Percentiles rank a stretch among this genome's conserved stretches.
Conservation (phyloP, 371 early-diverging fungal species). For the Rhizomucor pusillus region DNA sequence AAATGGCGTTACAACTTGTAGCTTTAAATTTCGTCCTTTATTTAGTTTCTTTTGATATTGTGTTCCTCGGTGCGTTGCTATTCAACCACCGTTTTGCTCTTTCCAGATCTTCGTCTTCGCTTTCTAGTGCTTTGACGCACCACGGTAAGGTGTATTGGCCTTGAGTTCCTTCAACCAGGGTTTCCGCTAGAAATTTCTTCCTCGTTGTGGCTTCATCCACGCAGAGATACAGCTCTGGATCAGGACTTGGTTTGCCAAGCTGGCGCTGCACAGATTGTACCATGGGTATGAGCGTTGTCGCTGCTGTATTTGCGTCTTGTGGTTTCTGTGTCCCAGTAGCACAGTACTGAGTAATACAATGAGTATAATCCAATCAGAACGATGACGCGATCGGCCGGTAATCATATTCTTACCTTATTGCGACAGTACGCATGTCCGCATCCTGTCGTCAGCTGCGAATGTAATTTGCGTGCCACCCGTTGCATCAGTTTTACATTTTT, state of each 20-base stretch:
- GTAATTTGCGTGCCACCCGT: constrained; percentile 69
- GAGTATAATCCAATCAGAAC: neutral
- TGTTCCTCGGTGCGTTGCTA: constrained; percentile 46
- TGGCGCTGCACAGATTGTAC: constrained; percentile 39
- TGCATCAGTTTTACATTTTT: constrained; percentile 70
- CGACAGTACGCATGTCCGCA: constrained; percentile 72
- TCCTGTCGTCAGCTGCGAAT: constrained; percentile 75
- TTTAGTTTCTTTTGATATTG: neutral
- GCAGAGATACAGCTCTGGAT: constrained; percentile 58
- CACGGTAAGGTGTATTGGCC: constrained; percentile 57
- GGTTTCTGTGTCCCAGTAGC: constrained; percentile 51
- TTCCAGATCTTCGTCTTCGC: constrained; percentile 52
- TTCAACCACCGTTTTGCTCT: constrained; percentile 61
- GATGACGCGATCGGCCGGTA: neutral
- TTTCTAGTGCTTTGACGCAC: constrained; percentile 69
- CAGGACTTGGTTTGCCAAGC: constrained; percentile 19
- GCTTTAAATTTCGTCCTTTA: too few species aligned
- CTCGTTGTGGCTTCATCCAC: constrained; percentile 61
- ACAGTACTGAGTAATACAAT: constrained; percentile 46
- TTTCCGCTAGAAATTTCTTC: constrained; percentile 53
- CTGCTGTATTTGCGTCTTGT: constrained; percentile 72
- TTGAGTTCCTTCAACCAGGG: constrained; percentile 31
- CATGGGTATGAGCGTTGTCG: constrained; percentile 55
- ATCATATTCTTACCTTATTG: constrained; percentile 49
- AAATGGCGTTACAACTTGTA: too few species aligned